Evolutionary conservation across 2,329 filamentous ascomycete species (phyloP), one percentile per base, ranked within the genome.

Genomic region (Cercospora nicotianae): DNA sequence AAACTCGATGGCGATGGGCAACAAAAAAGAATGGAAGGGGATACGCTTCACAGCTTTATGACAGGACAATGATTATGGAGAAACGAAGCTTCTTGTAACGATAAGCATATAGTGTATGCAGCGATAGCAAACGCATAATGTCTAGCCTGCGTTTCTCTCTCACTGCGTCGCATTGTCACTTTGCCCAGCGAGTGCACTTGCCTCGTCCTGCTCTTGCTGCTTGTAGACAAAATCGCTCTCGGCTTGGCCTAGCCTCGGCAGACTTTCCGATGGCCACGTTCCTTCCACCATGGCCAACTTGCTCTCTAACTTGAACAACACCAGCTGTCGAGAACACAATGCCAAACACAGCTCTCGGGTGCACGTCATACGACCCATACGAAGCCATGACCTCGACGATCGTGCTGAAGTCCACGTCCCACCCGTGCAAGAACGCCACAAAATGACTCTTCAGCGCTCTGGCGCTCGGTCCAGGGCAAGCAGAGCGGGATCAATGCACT

Each of bases 31-130:
- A 26, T 26, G 30, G 28, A 30, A 16, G 28, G 18, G 55, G 8
- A 18, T 23, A 53, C 16, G 28, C 55, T 33, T 33, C 55, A 58
- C 55, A 58, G 55, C 55, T 59, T 59, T 36, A 59, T 36, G 55
- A 59, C 55, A 31, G 28, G 28, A 36, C 55, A 13, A 59, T 36
- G 30, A 59, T 18, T 18, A 59, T 36, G 55, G 28, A 31, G 31
- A 31, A 36, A 31, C 9, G 31, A 31, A 59, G 55, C 31, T 59
- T 59, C 30, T 20, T 36, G 28, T 23, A 23, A 59, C 18, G 28
- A 59, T 59, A 20, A 6, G 55, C 28, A 36, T 59, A 59, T 59
- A 59, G 16, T 33, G n/a, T 59, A 16, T 23, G 55, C 18, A 20
- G 30, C 28, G 26, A 23, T 20, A 36, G 55, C 55, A 28, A 59